A percentile compares a stretch with the other conserved stretches of the same genome.
Conservation (phyloP, 805 yeast species). For the Yarrowia sp. region DNA sequence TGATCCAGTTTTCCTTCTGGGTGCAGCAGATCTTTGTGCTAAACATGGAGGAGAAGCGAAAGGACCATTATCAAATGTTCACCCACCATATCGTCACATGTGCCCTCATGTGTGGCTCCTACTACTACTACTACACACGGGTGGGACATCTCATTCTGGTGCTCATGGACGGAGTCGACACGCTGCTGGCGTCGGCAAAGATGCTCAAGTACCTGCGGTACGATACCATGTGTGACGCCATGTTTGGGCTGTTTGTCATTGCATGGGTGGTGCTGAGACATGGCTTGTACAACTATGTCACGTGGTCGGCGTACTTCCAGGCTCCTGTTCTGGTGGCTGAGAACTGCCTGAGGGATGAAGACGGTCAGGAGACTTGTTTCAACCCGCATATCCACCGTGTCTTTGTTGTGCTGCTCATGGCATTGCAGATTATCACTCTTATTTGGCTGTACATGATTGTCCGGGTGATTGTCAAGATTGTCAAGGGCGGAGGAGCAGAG, state of each 20-base stretch:
- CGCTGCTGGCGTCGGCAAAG: slow-evolving; percentile 68
- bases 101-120: slow-evolving; percentile 65
- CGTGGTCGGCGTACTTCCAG: slow-evolving; percentile 55
- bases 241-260: slow-evolving; percentile 64
- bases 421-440: slow-evolving; percentile 62
- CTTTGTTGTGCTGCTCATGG: slow-evolving; percentile 57
- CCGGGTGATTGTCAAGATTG: slow-evolving; percentile 66
- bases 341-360: slow-evolving; percentile 34
- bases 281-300: slow-evolving; percentile 64
- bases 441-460: slow-evolving; percentile 75
- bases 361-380: slow-evolving; percentile 39
- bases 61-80: slow-evolving; percentile 84
- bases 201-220: slow-evolving; percentile 70
- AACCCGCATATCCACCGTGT: slow-evolving; percentile 38
- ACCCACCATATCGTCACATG: slow-evolving; percentile 83
- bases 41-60: slow-evolving; percentile 73
- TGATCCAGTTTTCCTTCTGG: slow-evolving; percentile 75
- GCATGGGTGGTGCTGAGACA: slow-evolving; percentile 75
- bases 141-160: slow-evolving; percentile 76
- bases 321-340: slow-evolving; percentile 44
- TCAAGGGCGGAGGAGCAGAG: slow-evolving; percentile 74
- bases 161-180: slow-evolving; percentile 83
- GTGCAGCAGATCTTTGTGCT: slow-evolving; percentile 73
- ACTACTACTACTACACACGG: slow-evolving; percentile 65
- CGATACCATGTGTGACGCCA: slow-evolving; percentile 57